A percentile compares a stretch with the other conserved stretches of the same genome.
phyloP scores from a whole-genome alignment of 176 grass and related monocot species.

The Triticum turgidum region DNA sequence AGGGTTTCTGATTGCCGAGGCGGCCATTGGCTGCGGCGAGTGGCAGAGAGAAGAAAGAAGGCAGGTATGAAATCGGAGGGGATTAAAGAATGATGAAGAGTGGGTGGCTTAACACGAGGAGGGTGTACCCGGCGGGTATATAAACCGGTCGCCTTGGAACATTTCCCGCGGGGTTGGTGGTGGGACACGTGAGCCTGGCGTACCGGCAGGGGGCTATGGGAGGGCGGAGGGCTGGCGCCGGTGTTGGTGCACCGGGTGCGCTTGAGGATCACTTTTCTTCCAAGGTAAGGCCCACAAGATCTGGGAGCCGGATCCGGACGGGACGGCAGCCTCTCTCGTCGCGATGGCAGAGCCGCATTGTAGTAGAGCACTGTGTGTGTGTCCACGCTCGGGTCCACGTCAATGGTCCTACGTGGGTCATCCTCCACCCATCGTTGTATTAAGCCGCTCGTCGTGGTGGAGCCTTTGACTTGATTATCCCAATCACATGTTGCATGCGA shows the following conservation, averaged over 20 bases:
- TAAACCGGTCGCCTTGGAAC: conserved; percentile 19
- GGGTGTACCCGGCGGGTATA: conserved; percentile 37
- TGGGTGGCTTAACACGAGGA: background rate
- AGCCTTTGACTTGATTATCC: background rate
- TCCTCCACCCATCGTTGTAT: background rate
- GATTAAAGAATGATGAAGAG: background rate
- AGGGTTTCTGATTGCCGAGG: conserved; percentile 48
- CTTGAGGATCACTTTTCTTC: no score
- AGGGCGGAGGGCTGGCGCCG: no score
- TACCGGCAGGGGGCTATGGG: background rate
- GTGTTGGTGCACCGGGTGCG: background rate
- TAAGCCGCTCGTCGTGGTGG: background rate
- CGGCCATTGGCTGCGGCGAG: conserved; percentile 40
- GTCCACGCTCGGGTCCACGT: background rate
- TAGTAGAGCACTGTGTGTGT: background rate
- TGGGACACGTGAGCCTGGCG: background rate
- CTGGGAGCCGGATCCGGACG: background rate
- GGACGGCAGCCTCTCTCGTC: background rate
- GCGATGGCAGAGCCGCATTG: no score
- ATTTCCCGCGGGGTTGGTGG: conserved; percentile 16
- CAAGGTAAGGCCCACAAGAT: background rate
- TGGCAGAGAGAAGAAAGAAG: background rate
- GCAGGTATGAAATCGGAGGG: background rate
- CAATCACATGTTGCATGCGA: background rate
- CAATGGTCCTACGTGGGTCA: background rate